These are phyloP conservation scores for Meyerozyma carpophila DNA, from an alignment of 1,139 yeast genomes.

Conservation along the genomic window DNA sequence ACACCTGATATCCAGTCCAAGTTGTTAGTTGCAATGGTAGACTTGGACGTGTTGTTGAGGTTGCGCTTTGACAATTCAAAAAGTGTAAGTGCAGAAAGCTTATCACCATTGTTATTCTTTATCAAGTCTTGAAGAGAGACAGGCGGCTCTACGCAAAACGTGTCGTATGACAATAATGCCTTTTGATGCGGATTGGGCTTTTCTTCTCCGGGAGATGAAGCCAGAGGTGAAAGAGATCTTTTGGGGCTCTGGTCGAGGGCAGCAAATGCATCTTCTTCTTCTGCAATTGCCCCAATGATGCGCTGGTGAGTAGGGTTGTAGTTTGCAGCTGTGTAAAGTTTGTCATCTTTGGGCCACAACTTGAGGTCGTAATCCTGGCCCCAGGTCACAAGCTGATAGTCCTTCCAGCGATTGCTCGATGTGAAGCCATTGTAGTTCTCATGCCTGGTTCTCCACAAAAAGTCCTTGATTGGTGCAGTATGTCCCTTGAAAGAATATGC, in stretches of 20 bases:
- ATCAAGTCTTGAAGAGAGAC: slow-evolving; percentile 29
- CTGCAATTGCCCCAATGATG: slow-evolving; percentile 18
- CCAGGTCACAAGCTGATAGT: slow-evolving; percentile 91
- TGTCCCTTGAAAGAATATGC: slow-evolving; percentile 73
- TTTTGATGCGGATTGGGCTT: slow-evolving; percentile 1
- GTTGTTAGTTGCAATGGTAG: slow-evolving; percentile 50
- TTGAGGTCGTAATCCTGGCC: slow-evolving; percentile 76
- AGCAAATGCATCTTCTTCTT: slow-evolving; percentile 10
- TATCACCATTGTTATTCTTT: slow-evolving; percentile 29
- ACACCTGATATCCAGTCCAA: slow-evolving; percentile 94
- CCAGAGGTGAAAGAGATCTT: neutral
- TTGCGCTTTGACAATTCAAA: slow-evolving; percentile 27
- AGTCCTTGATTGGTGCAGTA: slow-evolving; percentile 77
- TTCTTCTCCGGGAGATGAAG: neutral
- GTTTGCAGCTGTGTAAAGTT: slow-evolving; percentile 53
- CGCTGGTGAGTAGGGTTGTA: slow-evolving; percentile 41
- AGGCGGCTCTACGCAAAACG: slow-evolving; percentile 38
- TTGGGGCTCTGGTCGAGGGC: neutral
- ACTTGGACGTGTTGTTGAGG: slow-evolving; percentile 21
- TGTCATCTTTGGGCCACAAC: slow-evolving; percentile 71
- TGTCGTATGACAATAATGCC: slow-evolving; percentile 20
- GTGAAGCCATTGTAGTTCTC: slow-evolving; percentile 27
- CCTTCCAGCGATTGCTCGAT: slow-evolving; percentile 59
- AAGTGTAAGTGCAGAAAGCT: slow-evolving; percentile 30
- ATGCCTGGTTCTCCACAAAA: slow-evolving; percentile 72